These are phyloP conservation scores for Crepidotus variabilis DNA, from an alignment of 768 basidiomycete genomes.

Conservation along the genomic window DNA sequence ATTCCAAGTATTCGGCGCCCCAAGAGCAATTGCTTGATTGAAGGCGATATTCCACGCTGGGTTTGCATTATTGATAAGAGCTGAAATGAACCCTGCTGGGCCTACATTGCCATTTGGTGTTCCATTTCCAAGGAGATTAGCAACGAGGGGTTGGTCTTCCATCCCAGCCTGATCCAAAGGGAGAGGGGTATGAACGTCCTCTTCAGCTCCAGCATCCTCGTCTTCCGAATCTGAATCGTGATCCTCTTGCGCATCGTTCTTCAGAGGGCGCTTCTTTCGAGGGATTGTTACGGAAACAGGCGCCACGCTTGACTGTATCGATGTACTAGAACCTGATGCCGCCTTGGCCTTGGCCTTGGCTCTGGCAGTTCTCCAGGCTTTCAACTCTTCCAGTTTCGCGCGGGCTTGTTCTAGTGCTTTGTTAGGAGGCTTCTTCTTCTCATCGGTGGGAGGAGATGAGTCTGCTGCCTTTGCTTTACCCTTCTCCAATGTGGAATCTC, in stretches of 20 bases:
- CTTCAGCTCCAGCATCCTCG: neutral
- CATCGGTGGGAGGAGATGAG: neutral
- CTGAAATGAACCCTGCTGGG: too few species aligned
- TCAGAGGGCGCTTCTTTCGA: neutral
- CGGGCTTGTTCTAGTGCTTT: neutral
- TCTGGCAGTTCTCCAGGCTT: neutral
- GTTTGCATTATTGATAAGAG: too few species aligned
- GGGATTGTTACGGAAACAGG: neutral
- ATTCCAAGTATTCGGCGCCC: too few species aligned
- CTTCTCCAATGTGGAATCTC: neutral
- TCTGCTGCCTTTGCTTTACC: neutral
- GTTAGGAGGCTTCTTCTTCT: neutral
- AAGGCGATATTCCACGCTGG: too few species aligned
- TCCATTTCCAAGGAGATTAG: neutral
- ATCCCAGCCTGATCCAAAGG: neutral
- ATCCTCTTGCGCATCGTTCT: neutral
- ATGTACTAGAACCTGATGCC: too few species aligned
- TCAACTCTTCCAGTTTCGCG: neutral
- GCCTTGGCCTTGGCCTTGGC: too few species aligned
- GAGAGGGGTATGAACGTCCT: neutral
- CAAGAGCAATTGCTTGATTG: too few species aligned
- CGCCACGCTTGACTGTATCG: too few species aligned
- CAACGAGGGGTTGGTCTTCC: neutral
- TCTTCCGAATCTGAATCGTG: neutral
- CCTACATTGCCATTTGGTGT: too few species aligned